Percentiles rank a stretch among this genome's conserved stretches.
phyloP scores from a whole-genome alignment of 495 filamentous ascomycete genomes.

The Parathielavia hyrcaniae region DNA sequence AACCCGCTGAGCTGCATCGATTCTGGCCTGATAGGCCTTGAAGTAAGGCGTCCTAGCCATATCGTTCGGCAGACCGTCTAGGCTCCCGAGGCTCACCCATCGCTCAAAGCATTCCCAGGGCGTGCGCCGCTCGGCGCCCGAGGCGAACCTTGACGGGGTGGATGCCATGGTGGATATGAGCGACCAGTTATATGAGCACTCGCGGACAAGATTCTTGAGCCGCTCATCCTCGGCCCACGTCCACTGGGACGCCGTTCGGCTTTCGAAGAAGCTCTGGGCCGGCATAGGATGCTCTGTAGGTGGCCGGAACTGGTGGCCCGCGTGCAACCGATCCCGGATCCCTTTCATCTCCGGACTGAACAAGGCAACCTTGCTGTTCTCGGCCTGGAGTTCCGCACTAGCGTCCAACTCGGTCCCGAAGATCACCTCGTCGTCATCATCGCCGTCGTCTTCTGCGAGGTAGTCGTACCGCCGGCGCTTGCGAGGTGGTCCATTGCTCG shows the following conservation, averaged over 20 bases:
- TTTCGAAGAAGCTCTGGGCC: constrained; percentile 80
- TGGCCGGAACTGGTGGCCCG: constrained; percentile 88
- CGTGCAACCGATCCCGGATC: constrained; percentile 83
- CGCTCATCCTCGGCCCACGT: constrained; percentile 83
- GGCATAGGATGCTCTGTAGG: constrained; percentile 87
- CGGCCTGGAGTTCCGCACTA: constrained; percentile 51
- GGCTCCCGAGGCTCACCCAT: constrained; percentile 75
- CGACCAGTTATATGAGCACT: constrained; percentile 96
- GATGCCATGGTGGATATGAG: constrained; percentile 75
- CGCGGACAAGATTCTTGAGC: constrained; percentile 73
- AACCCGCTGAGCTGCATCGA: constrained; percentile 68
- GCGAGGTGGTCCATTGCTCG: constrained; percentile 56
- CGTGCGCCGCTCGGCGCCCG: constrained; percentile 81
- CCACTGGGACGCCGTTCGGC: constrained; percentile 81
- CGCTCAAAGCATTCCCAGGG: constrained; percentile 99
- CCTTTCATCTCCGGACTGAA: constrained; percentile 86
- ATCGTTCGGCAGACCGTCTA: constrained; percentile 83
- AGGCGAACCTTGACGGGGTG: constrained; percentile 66
- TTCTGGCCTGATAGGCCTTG: constrained; percentile 69
- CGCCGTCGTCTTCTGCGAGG: constrained; percentile 58
- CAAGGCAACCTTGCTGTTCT: constrained; percentile 71
- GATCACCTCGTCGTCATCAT: constrained; percentile 46
- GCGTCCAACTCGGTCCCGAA: constrained; percentile 41
- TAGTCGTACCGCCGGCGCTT: constrained; percentile 80
- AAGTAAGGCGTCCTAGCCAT: constrained; percentile 94